Evolutionary conservation across 306 rosid species (phyloP), one percentile per base, ranked within the genome.

Genomic region (Luffa aegyptiaca): DNA sequence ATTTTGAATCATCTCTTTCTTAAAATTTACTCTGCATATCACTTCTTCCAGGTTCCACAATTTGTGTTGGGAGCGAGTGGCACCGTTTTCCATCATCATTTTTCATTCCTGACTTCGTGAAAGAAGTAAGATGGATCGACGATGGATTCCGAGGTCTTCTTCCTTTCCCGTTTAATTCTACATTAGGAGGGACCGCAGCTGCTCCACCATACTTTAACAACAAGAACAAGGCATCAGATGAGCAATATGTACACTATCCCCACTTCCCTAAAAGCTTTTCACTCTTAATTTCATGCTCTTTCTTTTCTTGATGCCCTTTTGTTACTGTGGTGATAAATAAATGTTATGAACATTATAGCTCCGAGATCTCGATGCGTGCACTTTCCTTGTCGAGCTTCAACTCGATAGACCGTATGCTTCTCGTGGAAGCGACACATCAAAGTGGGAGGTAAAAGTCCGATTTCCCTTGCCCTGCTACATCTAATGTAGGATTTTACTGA

Each of bases 21-120:
- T 66, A 2, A 11, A 31, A 4, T 21, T 70, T 20, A n/a, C 57
- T 59, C 76, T 45, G 51, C 48, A 11, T 65, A 16, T 49, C 51
- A 52, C 59, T 35, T n/a, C 33, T 86, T 84, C 79, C 90, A 93
- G 99, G 86, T 81, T 83, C 99, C 86, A 87, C 90, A 37, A 85
- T 96, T 12, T 96, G 99, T 62, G 93, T 96, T 65, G 99, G 99
- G 82, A 90, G 96, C 63, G 99, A 93, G 85, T 96, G 99, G 98
- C 97, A 96, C 75, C 94, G 98, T 8, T 96, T 79, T 78, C 99
- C 99, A 20, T 96, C 99, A 16, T 96, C 98, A 9, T 96, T 96
- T 87, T 89, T 96, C 5, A 41, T 93, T 83, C 99, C 99, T 17
- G 87, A 88, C 77, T 93, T 79, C 81, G 90, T 96, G 35, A 89